Base-by-base conservation (phyloP, 306 rosid species). In the Styphnolobium japonicum region DNA sequence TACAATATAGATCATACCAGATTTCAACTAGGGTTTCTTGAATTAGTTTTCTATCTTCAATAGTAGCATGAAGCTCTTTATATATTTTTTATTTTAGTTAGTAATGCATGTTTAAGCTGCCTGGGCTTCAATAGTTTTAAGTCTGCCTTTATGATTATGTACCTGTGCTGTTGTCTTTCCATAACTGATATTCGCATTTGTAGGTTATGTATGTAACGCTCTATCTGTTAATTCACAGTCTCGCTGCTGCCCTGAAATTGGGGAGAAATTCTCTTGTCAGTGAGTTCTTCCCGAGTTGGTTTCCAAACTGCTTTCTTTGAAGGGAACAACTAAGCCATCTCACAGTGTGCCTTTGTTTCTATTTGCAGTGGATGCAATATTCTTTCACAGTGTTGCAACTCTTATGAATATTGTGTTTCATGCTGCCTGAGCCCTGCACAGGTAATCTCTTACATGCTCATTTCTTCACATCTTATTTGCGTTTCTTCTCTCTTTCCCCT, bases 361-460 rank as follows among this genome's bases (percentile, higher is more conserved):
- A 14, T 23, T 60, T 82, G 71, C 93, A 94, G 98, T 40, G 98
- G 97, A 67, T 94, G 98, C 88, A 91, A 88, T 70, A 82, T 80
- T 88, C 85, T 85, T 80, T 92, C 94, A 34, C 93, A 85, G 37
- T 94, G 98, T 83, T 92, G 98, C 77, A 89, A 88, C 80, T 92
- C 98, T 51, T 94, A 92, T 9, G 98, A 94, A 75, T 92, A 86
- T 46, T 94, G 98, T 78, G 97, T 94, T 90, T 92, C 98, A 22
- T 94, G 98, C 88, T 94, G 98, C 87, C 86, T 87, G 79, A 86
- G 86, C 85, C 98, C 98, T 51, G 82, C 88, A 19, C 19, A 42
- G 95, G 98, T 91, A 89, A 80, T 76, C 61, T 76, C 45, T 81
- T 65, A n/a, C 53, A 12, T 75, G 55, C 19, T 70, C 18, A 1